Percentiles rank a stretch among this genome's conserved stretches.
phyloP scores from a whole-genome alignment of 768 basidiomycete genomes.

The Guyanaporus albipodus region DNA sequence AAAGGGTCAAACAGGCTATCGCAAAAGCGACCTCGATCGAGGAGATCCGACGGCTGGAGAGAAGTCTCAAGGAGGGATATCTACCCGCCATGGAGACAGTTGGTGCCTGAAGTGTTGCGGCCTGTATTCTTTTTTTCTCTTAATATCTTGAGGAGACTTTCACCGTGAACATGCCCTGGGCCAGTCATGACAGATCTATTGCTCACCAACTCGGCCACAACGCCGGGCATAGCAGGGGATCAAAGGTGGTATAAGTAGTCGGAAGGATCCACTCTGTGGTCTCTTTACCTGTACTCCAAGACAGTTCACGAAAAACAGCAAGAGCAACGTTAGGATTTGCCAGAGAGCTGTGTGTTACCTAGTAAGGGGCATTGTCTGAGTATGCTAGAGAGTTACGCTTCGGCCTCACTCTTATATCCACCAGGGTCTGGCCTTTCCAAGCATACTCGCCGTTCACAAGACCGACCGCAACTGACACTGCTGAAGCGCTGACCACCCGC shows the following conservation, averaged over 20 bases:
- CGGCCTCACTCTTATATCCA: too few relatives aligned
- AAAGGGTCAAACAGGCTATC: constrained; percentile 82
- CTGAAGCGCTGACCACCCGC: too few relatives aligned
- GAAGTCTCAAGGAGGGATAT: constrained; percentile 80
- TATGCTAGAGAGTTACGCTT: too few relatives aligned
- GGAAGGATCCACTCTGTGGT: background rate
- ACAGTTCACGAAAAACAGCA: constrained; percentile 65
- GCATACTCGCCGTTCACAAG: too few relatives aligned
- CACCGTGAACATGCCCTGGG: background rate
- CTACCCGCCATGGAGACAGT: constrained; percentile 74
- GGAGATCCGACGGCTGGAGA: constrained; percentile 79
- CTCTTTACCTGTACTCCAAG: constrained; percentile 42
- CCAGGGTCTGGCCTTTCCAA: too few relatives aligned
- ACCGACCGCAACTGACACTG: too few relatives aligned
- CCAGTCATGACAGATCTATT: too few relatives aligned
- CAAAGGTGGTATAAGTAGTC: background rate
- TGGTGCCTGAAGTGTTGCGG: constrained; percentile 54
- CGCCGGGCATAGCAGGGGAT: too few relatives aligned
- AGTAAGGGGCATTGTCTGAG: too few relatives aligned
- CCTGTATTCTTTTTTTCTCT: constrained; percentile 32
- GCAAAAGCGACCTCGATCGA: constrained; percentile 88
- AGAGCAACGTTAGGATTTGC: constrained; percentile 61
- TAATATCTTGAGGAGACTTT: constrained; percentile 18
- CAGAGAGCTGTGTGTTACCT: constrained; percentile 61
- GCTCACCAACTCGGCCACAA: too few relatives aligned